Evolutionary conservation across 1,284 basidiomycete genomes (phyloP).

Genomic region (Mycosarcoma maydis): DNA sequence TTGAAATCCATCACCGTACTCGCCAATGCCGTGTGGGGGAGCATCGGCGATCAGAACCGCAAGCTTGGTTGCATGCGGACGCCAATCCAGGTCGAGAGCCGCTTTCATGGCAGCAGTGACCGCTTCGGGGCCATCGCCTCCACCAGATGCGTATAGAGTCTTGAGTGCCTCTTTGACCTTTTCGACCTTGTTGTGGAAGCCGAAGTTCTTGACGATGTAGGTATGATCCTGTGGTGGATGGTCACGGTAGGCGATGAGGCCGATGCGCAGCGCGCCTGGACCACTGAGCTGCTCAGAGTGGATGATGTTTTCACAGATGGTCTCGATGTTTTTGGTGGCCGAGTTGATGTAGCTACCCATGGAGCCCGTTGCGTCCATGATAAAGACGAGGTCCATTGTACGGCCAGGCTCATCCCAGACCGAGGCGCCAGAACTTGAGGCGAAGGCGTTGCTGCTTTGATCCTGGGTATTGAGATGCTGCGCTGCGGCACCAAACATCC

Average conservation of each 20-base stretch:
- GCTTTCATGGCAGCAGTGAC: constrained; percentile 93
- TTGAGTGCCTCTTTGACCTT: constrained; percentile 87
- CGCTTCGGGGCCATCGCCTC: constrained; percentile 97
- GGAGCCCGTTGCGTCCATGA: constrained; percentile 66
- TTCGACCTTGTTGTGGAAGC: constrained; percentile 89
- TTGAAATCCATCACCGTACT: constrained; percentile 79
- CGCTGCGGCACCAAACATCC: constrained; percentile 61
- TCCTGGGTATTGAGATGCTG: constrained; percentile 42
- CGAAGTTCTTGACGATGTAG: constrained; percentile 83
- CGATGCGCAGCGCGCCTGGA: constrained; percentile 78
- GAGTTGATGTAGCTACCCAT: constrained; percentile 66
- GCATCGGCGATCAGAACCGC: constrained; percentile 85
- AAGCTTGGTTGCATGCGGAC: constrained; percentile 89
- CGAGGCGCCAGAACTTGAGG: constrained; percentile 19
- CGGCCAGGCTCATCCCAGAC: constrained; percentile 38
- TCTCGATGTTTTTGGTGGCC: constrained; percentile 96
- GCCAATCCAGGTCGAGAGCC: constrained; percentile 76
- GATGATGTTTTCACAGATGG: constrained; percentile 95
- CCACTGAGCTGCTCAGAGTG: constrained; percentile 88
- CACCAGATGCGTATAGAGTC: constrained; percentile 85
- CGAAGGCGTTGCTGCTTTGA: constrained; percentile 7
- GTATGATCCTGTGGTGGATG: constrained; percentile 65
- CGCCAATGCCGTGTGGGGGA: constrained; percentile 80
- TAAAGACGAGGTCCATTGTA: constrained; percentile 64
- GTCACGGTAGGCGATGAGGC: constrained; percentile 73